Base-by-base conservation (phyloP, 2,329 filamentous ascomycete species). In the Mycosphaerella arachidis region DNA sequence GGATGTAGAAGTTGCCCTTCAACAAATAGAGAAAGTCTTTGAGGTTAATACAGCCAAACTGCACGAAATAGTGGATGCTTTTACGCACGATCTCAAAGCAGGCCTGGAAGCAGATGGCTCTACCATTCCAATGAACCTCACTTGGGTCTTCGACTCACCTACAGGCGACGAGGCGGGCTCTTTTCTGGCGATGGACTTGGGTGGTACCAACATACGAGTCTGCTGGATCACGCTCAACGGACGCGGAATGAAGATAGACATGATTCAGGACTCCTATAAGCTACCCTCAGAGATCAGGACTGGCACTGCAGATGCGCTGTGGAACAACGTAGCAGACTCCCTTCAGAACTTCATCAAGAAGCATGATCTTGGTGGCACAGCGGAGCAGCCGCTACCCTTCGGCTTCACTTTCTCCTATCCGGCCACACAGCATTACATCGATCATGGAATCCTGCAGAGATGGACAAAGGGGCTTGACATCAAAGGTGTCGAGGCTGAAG, bases 381-480 rank as follows among this genome's bases (percentile, higher is more conserved):
- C 88, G 60, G 72, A 91, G 29, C 82, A 83, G 13, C 84, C 84
- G 65, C 77, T 92, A 48, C 90, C 91, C 3, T 84, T 97, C 8
- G 93, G 92, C 71, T 97, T 97, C 79, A 97, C 93, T 37, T 97
- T 97, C 78, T 97, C 92, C 0, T 97, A 96, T 74, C 93, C 93
- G 1, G 92, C 91, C 13, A 93, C 91, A 0, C 93, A 97, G 76
- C 86, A 96, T 68, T 95, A 91, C 76, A 92, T 97, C 69, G 91
- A 97, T 67, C 90, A 96, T 74, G 93, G 93, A 64, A 83, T 96
- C 45, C 83, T 97, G 57, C 93, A 97, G 77, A 86, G 92, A 67
- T 97, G 93, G 93, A 97, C 93, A 67, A 97, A 97, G 81, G 93
- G 93, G 1, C 97, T 97, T 70, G 92, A 97, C 71, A 96, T 97